Conservation (phyloP, 352 stramenopile species). For the Phytophthora sojae region DNA sequence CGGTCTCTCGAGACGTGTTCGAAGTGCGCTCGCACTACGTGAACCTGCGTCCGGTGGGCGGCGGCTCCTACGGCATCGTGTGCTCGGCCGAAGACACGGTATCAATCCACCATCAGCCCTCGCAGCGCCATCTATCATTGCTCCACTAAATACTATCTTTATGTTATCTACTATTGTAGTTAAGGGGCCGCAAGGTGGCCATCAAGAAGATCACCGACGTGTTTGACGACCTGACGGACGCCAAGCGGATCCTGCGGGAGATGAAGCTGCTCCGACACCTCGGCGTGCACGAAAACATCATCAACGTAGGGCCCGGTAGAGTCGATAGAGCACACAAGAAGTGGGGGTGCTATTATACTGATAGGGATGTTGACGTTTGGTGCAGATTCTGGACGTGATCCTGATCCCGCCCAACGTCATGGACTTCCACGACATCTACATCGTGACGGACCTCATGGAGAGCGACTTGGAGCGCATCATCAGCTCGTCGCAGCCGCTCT, state of each 20-base stretch:
- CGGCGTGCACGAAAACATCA: conserved; percentile 92
- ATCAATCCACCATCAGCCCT: neutral
- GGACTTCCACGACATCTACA: conserved; percentile 92
- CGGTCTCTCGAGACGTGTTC: conserved; percentile 82
- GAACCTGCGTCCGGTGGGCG: conserved; percentile 79
- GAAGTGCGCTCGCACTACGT: conserved; percentile 86
- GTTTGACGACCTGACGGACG: conserved; percentile 93
- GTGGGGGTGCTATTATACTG: neutral
- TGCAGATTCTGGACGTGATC: conserved; percentile 86
- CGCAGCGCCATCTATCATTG: neutral
- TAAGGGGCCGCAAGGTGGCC: conserved; percentile 85
- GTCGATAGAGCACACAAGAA: neutral
- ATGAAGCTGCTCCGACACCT: conserved; percentile 94
- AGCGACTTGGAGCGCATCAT: conserved; percentile 94
- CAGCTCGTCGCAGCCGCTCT: conserved; percentile 84
- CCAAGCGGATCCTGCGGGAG: conserved; percentile 93
- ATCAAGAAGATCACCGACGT: conserved; percentile 95
- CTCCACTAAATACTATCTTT: neutral
- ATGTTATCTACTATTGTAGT: conserved; percentile 33
- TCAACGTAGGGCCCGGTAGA: conserved; percentile 59
- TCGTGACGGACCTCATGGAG: conserved; percentile 93
- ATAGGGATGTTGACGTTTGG: neutral
- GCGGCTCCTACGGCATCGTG: conserved; percentile 94
- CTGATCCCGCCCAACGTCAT: conserved; percentile 84
- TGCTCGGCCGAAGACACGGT: conserved; percentile 93